These are phyloP conservation scores for Nothomitra cinnamomea DNA, from an alignment of 2,329 filamentous ascomycete genomes.

Conservation along the genomic window DNA sequence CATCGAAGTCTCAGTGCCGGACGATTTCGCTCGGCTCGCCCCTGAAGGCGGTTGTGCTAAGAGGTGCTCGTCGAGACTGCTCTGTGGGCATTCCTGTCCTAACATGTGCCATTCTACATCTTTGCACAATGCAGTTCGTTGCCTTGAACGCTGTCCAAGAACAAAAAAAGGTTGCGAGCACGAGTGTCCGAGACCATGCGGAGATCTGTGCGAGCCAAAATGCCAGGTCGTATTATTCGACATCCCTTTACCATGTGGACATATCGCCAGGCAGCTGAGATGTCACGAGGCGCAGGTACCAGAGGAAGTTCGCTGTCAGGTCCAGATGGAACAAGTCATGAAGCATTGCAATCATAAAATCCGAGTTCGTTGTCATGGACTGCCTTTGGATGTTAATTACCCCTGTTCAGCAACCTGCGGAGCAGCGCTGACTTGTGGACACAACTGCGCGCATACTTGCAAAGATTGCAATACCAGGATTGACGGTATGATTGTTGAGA, in stretches of 20 bases:
- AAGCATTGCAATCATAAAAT: conserved; percentile 38
- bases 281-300: no score
- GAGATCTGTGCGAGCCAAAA: conserved; percentile 21
- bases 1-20: conserved; percentile 34
- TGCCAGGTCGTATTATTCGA: conserved; percentile 20
- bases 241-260: conserved; percentile 16
- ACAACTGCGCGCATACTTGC: conserved; percentile 36
- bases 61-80: conserved; percentile 29
- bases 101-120: conserved; percentile 27
- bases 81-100: no score
- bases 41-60: conserved; percentile 46
- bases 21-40: conserved; percentile 36
- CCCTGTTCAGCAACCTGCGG: conserved; percentile 33
- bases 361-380: conserved; percentile 29
- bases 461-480: conserved; percentile 27
- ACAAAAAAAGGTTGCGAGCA: conserved; percentile 24
- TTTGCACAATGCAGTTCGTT: conserved; percentile 27
- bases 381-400: conserved; percentile 27
- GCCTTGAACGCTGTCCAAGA: conserved; percentile 23
- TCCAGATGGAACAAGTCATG: conserved; percentile 29
- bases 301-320: conserved; percentile 31
- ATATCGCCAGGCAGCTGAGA: conserved; percentile 5
- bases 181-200: conserved; percentile 24
- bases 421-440: conserved; percentile 35
- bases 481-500: conserved; percentile 15